A percentile compares a stretch with the other conserved stretches of the same genome.
Conservation (phyloP, 495 filamentous ascomycete genomes). For the Penicillium roqueforti region DNA sequence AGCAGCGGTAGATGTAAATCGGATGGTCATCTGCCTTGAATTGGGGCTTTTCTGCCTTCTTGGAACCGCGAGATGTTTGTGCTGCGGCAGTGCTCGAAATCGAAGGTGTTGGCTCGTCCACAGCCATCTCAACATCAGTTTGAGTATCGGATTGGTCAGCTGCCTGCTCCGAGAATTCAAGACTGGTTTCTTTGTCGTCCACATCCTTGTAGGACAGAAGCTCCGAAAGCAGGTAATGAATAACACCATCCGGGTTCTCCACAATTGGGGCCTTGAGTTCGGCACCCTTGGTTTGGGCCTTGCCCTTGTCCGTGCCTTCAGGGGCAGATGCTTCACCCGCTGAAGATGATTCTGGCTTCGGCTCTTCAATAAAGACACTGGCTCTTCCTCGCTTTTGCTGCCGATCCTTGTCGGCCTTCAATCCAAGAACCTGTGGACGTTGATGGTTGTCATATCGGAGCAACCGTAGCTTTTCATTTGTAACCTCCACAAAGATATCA, state of each 20-base stretch:
- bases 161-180: conserved; percentile 47
- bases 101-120: conserved; percentile 37
- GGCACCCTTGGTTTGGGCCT: conserved; percentile 57
- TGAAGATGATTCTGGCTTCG: conserved; percentile 27
- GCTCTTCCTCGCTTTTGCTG: conserved; percentile 26
- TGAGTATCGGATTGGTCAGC: conserved; percentile 35
- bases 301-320: conserved; percentile 54
- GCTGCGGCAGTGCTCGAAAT: conserved; percentile 32
- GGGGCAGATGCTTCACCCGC: conserved; percentile 28
- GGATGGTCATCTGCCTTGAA: conserved; percentile 94
- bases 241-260: conserved; percentile 91
- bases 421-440: conserved; percentile 53
- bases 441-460: conserved; percentile 55
- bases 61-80: conserved; percentile 31
- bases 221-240: conserved; percentile 93
- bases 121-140: conserved; percentile 50
- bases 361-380: conserved; percentile 26
- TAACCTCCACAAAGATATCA: conserved; percentile 84
- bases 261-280: conserved; percentile 82
- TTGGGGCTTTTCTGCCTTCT: conserved; percentile 66
- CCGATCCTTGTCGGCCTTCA: conserved; percentile 51
- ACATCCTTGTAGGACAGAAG: conserved; percentile 88
- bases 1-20: conserved; percentile 94
- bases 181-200: conserved; percentile 65
- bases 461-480: conserved; percentile 78